A percentile compares a stretch with the other conserved stretches of the same genome.
phyloP scores from a whole-genome alignment of 495 filamentous ascomycete genomes.

The Podospora pseudoanserina region DNA sequence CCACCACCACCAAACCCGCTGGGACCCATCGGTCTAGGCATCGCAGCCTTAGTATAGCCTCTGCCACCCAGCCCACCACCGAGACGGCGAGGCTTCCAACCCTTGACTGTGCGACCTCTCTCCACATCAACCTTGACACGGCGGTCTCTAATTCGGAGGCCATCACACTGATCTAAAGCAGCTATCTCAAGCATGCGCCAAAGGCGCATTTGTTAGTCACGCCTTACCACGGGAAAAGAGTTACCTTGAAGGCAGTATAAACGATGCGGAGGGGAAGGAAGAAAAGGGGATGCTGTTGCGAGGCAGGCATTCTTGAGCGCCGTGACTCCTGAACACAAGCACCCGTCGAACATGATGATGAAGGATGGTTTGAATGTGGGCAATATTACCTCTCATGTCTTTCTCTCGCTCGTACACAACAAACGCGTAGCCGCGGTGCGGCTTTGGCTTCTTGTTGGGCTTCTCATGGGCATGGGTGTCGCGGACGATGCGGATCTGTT shows the following conservation, averaged over 20 bases:
- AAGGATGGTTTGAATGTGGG: constrained; percentile 37
- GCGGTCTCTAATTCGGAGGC: constrained; percentile 86
- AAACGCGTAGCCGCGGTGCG: constrained; percentile 90
- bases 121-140: constrained; percentile 94
- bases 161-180: constrained; percentile 65
- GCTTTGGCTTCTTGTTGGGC: constrained; percentile 75
- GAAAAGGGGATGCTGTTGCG: constrained; percentile 17
- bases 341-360: constrained; percentile 28
- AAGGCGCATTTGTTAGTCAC: constrained; percentile 55
- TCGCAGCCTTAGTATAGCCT: constrained; percentile 82
- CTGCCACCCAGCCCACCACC: constrained; percentile 91
- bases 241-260: constrained; percentile 26
- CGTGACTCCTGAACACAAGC: constrained; percentile 36
- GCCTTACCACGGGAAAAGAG: constrained; percentile 45
- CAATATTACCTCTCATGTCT: constrained; percentile 93
- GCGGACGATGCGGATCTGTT: constrained; percentile 80
- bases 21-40: constrained; percentile 68
- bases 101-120: constrained; percentile 88
- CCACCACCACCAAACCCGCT: constrained; percentile 65
- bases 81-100: constrained; percentile 88
- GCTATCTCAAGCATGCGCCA: constrained; percentile 52
- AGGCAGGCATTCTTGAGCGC: constrained; percentile 54
- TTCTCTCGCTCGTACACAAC: constrained; percentile 96
- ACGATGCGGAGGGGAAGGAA: constrained; percentile 18
- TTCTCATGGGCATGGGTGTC: constrained; percentile 64